These are phyloP conservation scores for Phylloboletellus chloephorus DNA, from an alignment of 1,284 basidiomycete genomes.

Conservation along the genomic window DNA sequence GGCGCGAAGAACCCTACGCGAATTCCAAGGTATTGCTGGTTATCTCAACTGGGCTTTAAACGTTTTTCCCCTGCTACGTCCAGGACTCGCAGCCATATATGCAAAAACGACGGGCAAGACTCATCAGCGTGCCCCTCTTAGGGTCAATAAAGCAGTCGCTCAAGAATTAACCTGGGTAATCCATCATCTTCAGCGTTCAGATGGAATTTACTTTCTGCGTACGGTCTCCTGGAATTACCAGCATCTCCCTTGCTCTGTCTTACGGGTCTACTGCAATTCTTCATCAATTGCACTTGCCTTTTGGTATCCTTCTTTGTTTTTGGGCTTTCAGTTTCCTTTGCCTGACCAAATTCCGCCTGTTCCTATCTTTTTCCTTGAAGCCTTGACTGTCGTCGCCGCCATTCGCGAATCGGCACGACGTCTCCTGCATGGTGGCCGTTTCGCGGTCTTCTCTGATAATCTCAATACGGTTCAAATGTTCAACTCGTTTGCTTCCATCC, in stretches of 20 bases:
- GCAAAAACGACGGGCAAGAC: constrained; percentile 32
- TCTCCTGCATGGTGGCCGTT: constrained; percentile 1
- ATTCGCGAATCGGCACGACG: constrained; percentile 3
- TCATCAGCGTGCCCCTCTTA: constrained; percentile 15
- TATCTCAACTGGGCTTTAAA: constrained; percentile 41
- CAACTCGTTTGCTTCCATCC: constrained; percentile 13
- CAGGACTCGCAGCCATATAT: constrained; percentile 32
- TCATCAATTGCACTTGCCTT: constrained; percentile 29
- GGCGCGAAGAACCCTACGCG: constrained; percentile 14
- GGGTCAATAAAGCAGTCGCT: constrained; percentile 27
- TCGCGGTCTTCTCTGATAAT: constrained; percentile 26
- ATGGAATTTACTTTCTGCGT: constrained; percentile 30
- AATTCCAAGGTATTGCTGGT: constrained; percentile 33
- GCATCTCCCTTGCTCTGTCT: constrained; percentile 13
- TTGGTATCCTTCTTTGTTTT: constrained; percentile 19
- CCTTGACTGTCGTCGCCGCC: constrained; percentile 21
- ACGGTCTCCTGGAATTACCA: constrained; percentile 23
- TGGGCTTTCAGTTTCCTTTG: constrained; percentile 18
- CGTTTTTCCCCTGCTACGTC: constrained; percentile 33
- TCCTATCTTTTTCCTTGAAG: constrained; percentile 33
- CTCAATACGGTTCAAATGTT: constrained; percentile 25
- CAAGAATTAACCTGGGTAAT: constrained; percentile 33
- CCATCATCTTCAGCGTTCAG: constrained; percentile 16
- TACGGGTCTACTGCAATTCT: constrained; percentile 31
- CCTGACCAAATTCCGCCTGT: background rate